Base-by-base conservation (phyloP, 2,329 filamentous ascomycete species). In the Aspergillus neotritici region DNA sequence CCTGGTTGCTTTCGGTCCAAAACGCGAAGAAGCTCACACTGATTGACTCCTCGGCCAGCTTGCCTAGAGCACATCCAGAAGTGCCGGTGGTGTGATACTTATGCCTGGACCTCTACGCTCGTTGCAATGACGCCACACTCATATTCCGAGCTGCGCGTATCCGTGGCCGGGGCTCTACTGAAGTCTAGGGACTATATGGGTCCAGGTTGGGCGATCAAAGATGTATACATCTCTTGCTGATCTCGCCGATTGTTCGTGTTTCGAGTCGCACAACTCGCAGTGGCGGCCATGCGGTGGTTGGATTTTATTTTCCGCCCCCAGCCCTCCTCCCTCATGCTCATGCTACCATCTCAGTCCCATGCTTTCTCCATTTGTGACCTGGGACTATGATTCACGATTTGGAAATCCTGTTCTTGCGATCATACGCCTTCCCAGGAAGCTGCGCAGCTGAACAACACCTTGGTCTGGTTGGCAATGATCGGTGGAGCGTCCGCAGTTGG, bases 201-300 rank as follows among this genome's bases (percentile, higher is more conserved):
- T 36, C 35, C 31, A 9, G 15, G 31, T 15, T 40, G n/a, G 45
- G 37, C 42, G 29, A 39, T 38, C 38, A 46, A 33, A 44, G 37
- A 31, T 40, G n/a, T 30, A 30, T 25, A 39, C 37, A 40, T 25
- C 21, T 25, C 30, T 40, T 47, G 44, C 44, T 25, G 25, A 49
- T 41, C 40, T 44, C 47, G 17, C 41, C 41, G 37, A 48, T 44
- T 29, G 41, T 40, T 50, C 29, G 51, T 53, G 43, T 48, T 43
- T 53, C 52, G 46, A 49, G 51, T 57, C 28, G 46, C 50, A 56
- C 54, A 50, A 42, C 50, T 49, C 49, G 44, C 45, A 48, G 59
- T 63, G 58, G 61, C 56, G 56, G 59, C 60, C 61, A 64, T 63
- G 59, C 55, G 21, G 21, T 25, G 21, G 52, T 41, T 51, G 51